Conservation (phyloP, 2,329 filamentous ascomycete species). For the Arthroderma sp. region DNA sequence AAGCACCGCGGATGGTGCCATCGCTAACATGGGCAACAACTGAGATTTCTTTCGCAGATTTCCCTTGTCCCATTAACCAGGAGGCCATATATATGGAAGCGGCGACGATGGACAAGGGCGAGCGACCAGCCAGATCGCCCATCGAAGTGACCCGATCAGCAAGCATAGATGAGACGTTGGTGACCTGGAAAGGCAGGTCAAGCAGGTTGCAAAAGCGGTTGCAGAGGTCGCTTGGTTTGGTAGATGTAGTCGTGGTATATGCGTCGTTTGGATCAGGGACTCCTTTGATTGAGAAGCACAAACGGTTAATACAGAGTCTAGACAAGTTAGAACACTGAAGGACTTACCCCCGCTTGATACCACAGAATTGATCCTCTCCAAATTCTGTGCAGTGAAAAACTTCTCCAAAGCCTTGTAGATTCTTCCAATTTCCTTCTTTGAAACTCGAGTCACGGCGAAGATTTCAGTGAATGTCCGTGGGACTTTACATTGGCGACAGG, state of each 20-base stretch:
- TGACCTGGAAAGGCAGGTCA: constrained; percentile 58
- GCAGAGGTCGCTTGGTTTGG: constrained; percentile 72
- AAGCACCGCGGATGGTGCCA: constrained; percentile 90
- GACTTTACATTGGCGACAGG: constrained; percentile 77
- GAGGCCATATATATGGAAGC: constrained; percentile 96
- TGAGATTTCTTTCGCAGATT: constrained; percentile 76
- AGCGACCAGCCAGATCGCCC: constrained; percentile 77
- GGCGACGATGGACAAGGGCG: constrained; percentile 82
- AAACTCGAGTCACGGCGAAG: constrained; percentile 80
- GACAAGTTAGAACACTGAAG: constrained; percentile 1
- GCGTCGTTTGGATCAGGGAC: constrained; percentile 38
- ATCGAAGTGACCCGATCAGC: constrained; percentile 65
- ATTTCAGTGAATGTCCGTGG: constrained; percentile 91
- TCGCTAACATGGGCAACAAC: constrained; percentile 80
- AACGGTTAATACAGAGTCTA: constrained; percentile 7
- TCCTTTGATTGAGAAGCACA: constrained; percentile 12
- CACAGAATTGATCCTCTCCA: constrained; percentile 40
- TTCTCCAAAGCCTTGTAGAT: constrained; percentile 89
- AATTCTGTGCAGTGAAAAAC: constrained; percentile 65
- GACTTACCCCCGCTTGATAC: constrained; percentile 44
- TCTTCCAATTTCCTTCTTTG: constrained; percentile 92
- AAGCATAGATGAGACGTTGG: constrained; percentile 66
- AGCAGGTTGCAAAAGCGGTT: constrained; percentile 81
- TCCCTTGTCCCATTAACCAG: constrained; percentile 66
- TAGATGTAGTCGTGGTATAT: constrained; percentile 63